phyloP scores from a whole-genome alignment of 2,329 filamentous ascomycete species.

The Cucurbitaria berberidis region DNA sequence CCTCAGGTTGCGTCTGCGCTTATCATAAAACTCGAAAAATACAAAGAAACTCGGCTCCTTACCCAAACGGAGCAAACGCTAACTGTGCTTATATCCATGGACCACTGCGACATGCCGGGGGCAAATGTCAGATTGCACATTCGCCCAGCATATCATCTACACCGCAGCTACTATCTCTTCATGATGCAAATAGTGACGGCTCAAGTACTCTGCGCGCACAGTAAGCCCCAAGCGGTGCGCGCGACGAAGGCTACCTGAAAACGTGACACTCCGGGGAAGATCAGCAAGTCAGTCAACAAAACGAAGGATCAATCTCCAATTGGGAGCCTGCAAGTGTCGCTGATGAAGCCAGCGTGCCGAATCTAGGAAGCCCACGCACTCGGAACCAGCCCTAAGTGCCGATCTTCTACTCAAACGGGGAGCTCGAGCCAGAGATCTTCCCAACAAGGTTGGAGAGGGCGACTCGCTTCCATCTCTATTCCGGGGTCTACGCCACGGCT shows the following conservation, averaged over 20 bases:
- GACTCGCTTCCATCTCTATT: conserved; percentile 9
- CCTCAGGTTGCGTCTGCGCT: background rate
- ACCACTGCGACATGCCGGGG: conserved; percentile 6
- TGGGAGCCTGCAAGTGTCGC: conserved; percentile 21
- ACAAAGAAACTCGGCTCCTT: background rate
- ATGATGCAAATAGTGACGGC: conserved; percentile 11
- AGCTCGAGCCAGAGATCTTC: conserved; percentile 13
- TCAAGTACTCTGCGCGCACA: conserved; percentile 6
- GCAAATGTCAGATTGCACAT: conserved; percentile 14
- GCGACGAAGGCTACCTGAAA: conserved; percentile 17
- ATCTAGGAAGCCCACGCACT: conserved; percentile 26
- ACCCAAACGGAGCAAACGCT: background rate
- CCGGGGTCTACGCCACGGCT: conserved; percentile 11
- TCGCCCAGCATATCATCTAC: conserved; percentile 12
- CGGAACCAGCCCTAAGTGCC: conserved; percentile 22
- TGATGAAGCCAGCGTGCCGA: conserved; percentile 13
- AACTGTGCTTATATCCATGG: background rate
- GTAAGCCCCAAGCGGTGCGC: conserved; percentile 4
- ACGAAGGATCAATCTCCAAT: conserved; percentile 16
- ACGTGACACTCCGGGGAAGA: conserved; percentile 11
- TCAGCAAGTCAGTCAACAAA: conserved; percentile 12
- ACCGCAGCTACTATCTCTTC: conserved; percentile 3
- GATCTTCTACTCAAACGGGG: conserved; percentile 22
- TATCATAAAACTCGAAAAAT: conserved; percentile 1
- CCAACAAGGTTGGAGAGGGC: conserved; percentile 14